Evolutionary conservation across 129 eudicot species (phyloP), one percentile per base, ranked within the genome.

Genomic region (Centaurea solstitialis): DNA sequence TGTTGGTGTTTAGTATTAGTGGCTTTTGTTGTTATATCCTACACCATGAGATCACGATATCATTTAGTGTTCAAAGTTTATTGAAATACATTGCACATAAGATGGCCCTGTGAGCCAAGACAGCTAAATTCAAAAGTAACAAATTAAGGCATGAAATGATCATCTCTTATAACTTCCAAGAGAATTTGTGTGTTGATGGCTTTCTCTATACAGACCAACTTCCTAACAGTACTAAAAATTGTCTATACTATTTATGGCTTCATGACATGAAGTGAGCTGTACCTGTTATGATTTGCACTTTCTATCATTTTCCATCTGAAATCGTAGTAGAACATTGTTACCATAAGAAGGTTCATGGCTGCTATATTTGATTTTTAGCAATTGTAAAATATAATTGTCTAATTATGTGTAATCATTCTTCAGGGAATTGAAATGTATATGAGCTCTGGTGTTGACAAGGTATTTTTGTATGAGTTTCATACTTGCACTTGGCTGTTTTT

Each of bases 351-450:
- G 66, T 76, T 61, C 9, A 43, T 50, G 45, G 2, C 57, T 67
- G 20, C 37, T 74, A n/a, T 74, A 73, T 65, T 28, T 33, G 33
- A 33, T 67, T 65, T 45, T 79, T 67, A 41, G 76, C 66, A 71
- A 28, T 59, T 39, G n/a, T 26, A 15, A 23, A 39, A n/a, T 82
- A 5, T 35, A 76, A 9, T 80, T 87, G 62, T 65, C 82, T 70
- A 81, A 81, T 57, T 38, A 68, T 40, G 28, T 15, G 67, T 41
- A 40, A 65, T 77, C 76, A 57, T 82, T 45, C 30, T 86, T 23
- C 92, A 94, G 99, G 99, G 99, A 77, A 87, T 95, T 73, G 99
- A 95, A 79, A 91, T 92, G 97, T 82, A 72, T 76, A 79, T 89
- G 94, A 92, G 85, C 81, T 85, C 98, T 76, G 91, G 88, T 47